Percentiles rank a stretch among this genome's conserved stretches.
phyloP scores from a whole-genome alignment of 768 basidiomycete genomes.

The Leccinum rimulosum region DNA sequence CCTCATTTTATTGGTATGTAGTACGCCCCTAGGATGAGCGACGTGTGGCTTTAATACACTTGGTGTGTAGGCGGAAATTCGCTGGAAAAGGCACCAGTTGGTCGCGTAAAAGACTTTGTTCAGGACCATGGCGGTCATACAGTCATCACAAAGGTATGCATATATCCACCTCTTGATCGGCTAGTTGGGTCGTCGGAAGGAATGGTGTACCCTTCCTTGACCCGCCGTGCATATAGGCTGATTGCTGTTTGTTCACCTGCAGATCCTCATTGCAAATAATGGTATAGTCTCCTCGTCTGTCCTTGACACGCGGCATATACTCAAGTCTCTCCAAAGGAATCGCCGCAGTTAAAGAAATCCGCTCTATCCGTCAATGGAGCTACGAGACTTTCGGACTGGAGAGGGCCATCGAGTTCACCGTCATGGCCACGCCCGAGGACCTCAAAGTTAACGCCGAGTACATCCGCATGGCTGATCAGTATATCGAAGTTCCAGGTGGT shows the following conservation, averaged over 20 bases:
- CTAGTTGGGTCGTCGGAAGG: slow-evolving; percentile 1
- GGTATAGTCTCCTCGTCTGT: slow-evolving; percentile 43
- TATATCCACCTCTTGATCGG: slow-evolving; percentile 15
- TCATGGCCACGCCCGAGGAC: slow-evolving; percentile 99
- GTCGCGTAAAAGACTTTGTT: slow-evolving; percentile 88
- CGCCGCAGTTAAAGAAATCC: slow-evolving; percentile 98
- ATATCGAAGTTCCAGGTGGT: slow-evolving; percentile 97
- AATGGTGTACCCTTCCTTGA: background rate
- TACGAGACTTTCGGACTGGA: slow-evolving; percentile 99
- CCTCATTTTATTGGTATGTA: slow-evolving; percentile 60
- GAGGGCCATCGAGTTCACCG: slow-evolving; percentile 95
- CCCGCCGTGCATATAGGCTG: background rate
- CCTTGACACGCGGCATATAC: slow-evolving; percentile 16
- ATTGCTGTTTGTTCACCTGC: background rate
- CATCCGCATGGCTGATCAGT: slow-evolving; percentile 99
- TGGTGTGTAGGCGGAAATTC: slow-evolving; percentile 81
- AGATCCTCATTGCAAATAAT: slow-evolving; percentile 99
- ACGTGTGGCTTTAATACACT: slow-evolving; percentile 11
- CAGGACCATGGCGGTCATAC: slow-evolving; percentile 91
- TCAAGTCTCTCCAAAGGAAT: slow-evolving; percentile 61
- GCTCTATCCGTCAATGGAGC: slow-evolving; percentile 98
- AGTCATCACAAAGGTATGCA: slow-evolving; percentile 89
- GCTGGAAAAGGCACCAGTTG: slow-evolving; percentile 76
- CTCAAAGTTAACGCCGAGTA: slow-evolving; percentile 99
- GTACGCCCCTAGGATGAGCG: slow-evolving; percentile 9